phyloP scores from a whole-genome alignment of 2,329 filamentous ascomycete species.

The Neopestalotiopsis clavispora region DNA sequence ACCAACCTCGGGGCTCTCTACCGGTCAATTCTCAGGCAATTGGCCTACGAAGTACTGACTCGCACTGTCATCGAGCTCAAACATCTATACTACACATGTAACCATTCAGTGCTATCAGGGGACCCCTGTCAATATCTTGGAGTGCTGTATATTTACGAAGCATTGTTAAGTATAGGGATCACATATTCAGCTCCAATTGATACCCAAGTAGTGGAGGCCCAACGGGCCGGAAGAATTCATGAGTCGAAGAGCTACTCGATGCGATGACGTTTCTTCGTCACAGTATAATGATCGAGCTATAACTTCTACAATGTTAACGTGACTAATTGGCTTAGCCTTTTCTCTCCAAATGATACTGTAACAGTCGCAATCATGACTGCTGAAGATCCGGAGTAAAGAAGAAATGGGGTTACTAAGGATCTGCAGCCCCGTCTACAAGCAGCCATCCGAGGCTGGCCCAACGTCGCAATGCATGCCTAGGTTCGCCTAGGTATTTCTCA shows the following conservation, averaged over 20 bases:
- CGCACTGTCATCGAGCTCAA: background rate
- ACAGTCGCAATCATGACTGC: background rate
- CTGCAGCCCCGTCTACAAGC: background rate
- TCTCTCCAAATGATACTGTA: constrained; percentile 1
- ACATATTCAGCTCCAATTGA: background rate
- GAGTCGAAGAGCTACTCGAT: background rate
- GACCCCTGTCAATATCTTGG: background rate
- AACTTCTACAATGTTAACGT: background rate
- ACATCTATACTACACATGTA: background rate
- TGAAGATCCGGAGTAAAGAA: constrained; percentile 6
- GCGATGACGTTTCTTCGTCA: background rate
- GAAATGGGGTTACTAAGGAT: background rate
- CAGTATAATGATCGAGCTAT: background rate
- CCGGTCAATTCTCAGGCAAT: too few species aligned
- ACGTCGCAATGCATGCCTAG: constrained; percentile 4
- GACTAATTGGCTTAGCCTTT: too few species aligned
- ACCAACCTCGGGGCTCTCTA: too few species aligned
- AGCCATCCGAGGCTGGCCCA: background rate
- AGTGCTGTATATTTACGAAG: background rate
- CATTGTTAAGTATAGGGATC: too few species aligned
- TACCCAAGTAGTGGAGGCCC: background rate
- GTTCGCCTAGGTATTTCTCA: background rate
- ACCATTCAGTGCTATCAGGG: background rate
- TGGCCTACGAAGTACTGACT: background rate
- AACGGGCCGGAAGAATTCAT: background rate